Base-by-base conservation (phyloP, 257 asterid genomes). In the Marsdenia floribunda region DNA sequence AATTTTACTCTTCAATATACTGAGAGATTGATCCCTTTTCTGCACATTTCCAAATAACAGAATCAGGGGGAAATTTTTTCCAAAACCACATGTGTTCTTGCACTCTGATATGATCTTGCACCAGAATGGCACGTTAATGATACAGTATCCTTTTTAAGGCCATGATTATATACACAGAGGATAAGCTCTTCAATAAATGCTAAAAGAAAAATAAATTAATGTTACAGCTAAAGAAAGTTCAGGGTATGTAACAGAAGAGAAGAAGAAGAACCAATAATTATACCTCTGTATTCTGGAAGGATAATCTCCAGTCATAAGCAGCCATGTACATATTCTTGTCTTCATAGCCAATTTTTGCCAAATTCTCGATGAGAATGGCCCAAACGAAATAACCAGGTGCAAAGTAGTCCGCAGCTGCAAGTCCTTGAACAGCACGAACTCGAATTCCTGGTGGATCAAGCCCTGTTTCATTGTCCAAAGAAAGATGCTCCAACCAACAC, bases 401-500 rank as follows among this genome's bases (percentile, higher is more conserved):
- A 68, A 94, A 92, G 82, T 92, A 94, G 70, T 94, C 99, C 22
- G 96, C 97, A 29, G 93, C 97, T 33, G 85, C 97, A 19, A 94
- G 78, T 24, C 97, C 98, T 0, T 97, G 88, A 22, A 90, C 91
- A 2, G 98, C 85, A 19, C 97, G 90, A 0, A 94, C 93, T 61
- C 97, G 91, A 79, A 94, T 94, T 21, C 97, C 98, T 0, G 93
- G 92, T 2, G 97, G 97, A 74, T 94, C 97, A 14, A 94, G 96
- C 73, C 98, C 97, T 2, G 97, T 94, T 83, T 90, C 97, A 77
- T 89, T 90, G 89, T 94, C 95, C 82, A 94, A 66, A 15, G 97
- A 88, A 2, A 92, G 91, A 78, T 92, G 97, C 87, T 92, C 98
- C 90, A 94, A 78, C 97, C 96, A 92, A 74, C 98, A 94, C 89